These are phyloP conservation scores for Paramecium sonneborni DNA, from an alignment of 73 alveolate species.

Conservation along the genomic window DNA sequence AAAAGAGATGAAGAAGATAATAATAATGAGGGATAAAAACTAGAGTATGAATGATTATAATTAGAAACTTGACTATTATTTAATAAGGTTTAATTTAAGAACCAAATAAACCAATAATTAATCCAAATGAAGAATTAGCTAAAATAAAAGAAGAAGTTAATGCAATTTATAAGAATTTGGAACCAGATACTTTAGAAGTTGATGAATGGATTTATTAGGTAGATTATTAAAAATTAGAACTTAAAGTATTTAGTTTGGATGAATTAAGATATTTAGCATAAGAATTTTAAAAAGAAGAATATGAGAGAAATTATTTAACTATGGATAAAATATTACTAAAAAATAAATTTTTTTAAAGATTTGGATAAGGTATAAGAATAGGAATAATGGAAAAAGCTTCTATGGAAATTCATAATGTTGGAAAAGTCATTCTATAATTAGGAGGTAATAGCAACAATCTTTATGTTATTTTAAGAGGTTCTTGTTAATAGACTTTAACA, in stretches of 20 bases:
- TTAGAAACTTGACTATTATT: neutral
- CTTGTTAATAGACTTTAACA: neutral
- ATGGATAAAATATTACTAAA: slow-evolving; percentile 12
- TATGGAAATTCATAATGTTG: neutral
- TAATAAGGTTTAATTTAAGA: neutral
- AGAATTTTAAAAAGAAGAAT: slow-evolving; percentile 1
- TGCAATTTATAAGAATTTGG: neutral
- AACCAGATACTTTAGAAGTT: neutral
- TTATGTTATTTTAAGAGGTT: slow-evolving; percentile 20
- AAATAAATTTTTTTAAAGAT: slow-evolving; percentile 9
- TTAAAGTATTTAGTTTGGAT: neutral
- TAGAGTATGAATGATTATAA: neutral
- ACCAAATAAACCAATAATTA: neutral
- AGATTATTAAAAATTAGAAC: neutral
- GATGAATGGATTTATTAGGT: neutral
- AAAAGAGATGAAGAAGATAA: neutral
- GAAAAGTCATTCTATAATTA: neutral
- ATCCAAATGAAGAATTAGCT: neutral
- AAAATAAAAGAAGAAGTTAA: neutral
- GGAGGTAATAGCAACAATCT: neutral
- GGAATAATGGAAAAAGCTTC: slow-evolving; percentile 20
- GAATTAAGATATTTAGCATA: neutral
- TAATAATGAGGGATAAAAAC: neutral
- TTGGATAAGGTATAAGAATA: slow-evolving; percentile 23
- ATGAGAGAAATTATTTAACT: neutral